Evolutionary conservation across 1,284 basidiomycete species (phyloP).

Genomic region (Ustilago shanxiensis): DNA sequence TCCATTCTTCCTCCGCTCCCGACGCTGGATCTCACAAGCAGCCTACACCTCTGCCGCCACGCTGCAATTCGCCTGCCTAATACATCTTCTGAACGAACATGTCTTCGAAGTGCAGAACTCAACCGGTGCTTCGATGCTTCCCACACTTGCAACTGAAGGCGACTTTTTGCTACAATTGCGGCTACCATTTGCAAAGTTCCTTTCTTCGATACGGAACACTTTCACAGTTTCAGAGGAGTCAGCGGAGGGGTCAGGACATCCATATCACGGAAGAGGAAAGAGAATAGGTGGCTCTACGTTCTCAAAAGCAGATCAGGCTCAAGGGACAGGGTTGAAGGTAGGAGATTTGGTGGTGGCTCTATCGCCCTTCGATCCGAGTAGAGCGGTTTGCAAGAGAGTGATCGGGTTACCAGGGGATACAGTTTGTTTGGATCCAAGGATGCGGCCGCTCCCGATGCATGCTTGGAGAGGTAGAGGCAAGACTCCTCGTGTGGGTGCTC

Average conservation of each 20-base stretch:
- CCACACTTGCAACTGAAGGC: constrained; percentile 59
- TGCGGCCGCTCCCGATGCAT: constrained; percentile 25
- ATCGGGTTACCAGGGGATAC: constrained; percentile 90
- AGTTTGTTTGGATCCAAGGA: constrained; percentile 84
- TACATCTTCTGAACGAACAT: constrained; percentile 57
- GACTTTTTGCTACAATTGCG: constrained; percentile 60
- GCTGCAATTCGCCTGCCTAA: constrained; percentile 49
- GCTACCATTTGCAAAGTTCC: constrained; percentile 42
- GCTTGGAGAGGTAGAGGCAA: constrained; percentile 25
- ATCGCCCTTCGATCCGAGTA: constrained; percentile 80
- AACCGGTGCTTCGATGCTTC: constrained; percentile 65
- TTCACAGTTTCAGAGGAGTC: neutral
- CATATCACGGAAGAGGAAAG: constrained; percentile 3
- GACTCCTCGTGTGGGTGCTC: neutral
- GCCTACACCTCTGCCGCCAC: constrained; percentile 27
- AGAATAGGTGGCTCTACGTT: constrained; percentile 25
- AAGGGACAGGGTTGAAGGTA: constrained; percentile 55
- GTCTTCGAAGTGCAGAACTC: constrained; percentile 57
- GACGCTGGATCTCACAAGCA: constrained; percentile 20
- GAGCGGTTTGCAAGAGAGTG: constrained; percentile 88
- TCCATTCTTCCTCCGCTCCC: neutral
- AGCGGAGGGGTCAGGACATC: neutral
- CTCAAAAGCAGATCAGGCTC: constrained; percentile 50
- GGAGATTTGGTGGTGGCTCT: constrained; percentile 86
- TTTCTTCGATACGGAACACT: neutral